Evolutionary conservation across 2,329 filamentous ascomycete genomes (phyloP).

Genomic region (Chaetoscypha palmicola): DNA sequence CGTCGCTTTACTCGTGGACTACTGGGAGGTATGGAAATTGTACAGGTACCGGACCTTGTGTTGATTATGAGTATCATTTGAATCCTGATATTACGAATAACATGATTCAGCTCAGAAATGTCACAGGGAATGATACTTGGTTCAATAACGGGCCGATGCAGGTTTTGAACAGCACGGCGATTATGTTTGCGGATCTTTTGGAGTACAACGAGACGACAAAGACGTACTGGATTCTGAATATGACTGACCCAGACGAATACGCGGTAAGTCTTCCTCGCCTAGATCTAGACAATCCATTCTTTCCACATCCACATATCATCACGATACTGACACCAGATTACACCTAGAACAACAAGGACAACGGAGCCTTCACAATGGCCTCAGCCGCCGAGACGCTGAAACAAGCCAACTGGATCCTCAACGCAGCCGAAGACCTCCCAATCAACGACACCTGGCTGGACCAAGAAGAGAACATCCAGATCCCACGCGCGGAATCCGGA

Average conservation of each 20-base stretch:
- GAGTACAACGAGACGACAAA: slow-evolving; percentile 50
- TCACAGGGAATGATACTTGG: slow-evolving; percentile 31
- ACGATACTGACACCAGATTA: neutral
- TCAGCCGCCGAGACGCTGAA: slow-evolving; percentile 37
- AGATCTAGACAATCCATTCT: neutral
- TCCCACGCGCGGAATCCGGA: slow-evolving; percentile 45
- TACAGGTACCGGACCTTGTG: slow-evolving; percentile 55
- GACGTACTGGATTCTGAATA: slow-evolving; percentile 48
- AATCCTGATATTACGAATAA: slow-evolving; percentile 61
- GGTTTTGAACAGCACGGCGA: slow-evolving; percentile 56
- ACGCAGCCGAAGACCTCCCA: slow-evolving; percentile 16
- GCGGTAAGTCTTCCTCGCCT: slow-evolving; percentile 11
- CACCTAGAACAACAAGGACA: slow-evolving; percentile 38
- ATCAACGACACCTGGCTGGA: slow-evolving; percentile 51
- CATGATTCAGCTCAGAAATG: slow-evolving; percentile 29
- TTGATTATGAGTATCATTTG: slow-evolving; percentile 66
- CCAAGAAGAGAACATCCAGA: slow-evolving; percentile 48
- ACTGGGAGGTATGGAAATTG: slow-evolving; percentile 62
- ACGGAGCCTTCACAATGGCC: slow-evolving; percentile 58
- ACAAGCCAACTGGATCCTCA: slow-evolving; percentile 35
- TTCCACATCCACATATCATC: neutral
- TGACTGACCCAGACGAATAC: slow-evolving; percentile 55
- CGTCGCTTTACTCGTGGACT: slow-evolving; percentile 63
- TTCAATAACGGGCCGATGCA: slow-evolving; percentile 45
- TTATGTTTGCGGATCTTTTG: slow-evolving; percentile 53